Conservation (phyloP, 176 grass and related monocot genomes). For the Triticum turgidum region DNA sequence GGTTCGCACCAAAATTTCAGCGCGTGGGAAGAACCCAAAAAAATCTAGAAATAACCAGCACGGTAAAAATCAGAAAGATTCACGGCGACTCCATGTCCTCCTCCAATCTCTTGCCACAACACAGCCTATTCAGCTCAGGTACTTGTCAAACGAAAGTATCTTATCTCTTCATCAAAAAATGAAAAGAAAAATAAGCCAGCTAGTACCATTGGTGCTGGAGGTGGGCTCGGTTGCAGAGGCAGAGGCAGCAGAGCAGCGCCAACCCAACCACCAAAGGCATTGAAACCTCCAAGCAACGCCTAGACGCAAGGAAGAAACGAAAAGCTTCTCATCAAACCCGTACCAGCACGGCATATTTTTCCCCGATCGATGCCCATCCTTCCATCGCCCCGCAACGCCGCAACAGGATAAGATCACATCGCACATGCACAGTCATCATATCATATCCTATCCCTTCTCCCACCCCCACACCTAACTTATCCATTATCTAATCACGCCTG, state of each 20-base stretch:
- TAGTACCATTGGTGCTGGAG: neutral
- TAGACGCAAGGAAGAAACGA: neutral
- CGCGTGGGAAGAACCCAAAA: too few relatives aligned
- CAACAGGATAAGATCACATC: constrained; percentile 57
- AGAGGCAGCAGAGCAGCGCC: neutral
- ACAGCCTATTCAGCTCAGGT: too few relatives aligned
- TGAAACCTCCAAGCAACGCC: constrained; percentile 42
- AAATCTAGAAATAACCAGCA: too few relatives aligned
- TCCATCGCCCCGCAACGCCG: neutral
- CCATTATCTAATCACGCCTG: constrained; percentile 21
- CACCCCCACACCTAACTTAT: neutral
- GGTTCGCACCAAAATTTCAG: too few relatives aligned
- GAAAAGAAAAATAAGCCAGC: too few relatives aligned
- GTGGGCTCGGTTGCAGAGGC: constrained; percentile 33
- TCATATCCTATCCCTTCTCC: neutral
- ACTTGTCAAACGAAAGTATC: too few relatives aligned
- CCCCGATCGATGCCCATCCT: neutral
- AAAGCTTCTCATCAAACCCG: constrained; percentile 27
- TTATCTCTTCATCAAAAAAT: too few relatives aligned
- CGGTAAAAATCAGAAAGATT: too few relatives aligned
- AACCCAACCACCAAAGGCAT: constrained; percentile 35
- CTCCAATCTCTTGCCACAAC: too few relatives aligned
- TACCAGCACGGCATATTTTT: constrained; percentile 36
- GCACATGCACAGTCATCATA: constrained; percentile 42
- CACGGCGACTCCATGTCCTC: too few relatives aligned